Conservation (phyloP, 192 early-diverging fungal species). For the Haplosporangium gracile region DNA sequence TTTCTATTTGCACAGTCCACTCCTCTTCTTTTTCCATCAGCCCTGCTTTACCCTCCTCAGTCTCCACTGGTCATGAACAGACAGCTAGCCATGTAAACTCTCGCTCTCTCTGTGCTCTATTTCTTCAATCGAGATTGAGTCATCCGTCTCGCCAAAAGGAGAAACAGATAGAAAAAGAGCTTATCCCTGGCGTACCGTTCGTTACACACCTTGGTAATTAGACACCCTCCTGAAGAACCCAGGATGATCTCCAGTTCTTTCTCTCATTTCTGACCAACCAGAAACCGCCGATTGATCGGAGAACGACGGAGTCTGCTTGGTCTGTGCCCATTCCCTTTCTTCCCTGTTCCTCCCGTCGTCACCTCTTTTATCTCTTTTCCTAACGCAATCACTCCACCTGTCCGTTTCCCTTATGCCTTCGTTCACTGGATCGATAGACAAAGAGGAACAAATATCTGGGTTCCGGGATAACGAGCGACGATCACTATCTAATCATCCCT, state of each 20-base stretch:
- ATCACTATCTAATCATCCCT: no score
- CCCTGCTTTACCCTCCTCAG: no score
- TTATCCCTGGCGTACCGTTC: no score
- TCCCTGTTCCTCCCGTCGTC: background rate
- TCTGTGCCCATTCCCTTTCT: background rate
- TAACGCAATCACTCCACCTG: background rate
- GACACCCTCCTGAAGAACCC: background rate
- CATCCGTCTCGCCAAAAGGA: no score
- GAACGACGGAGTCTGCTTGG: background rate
- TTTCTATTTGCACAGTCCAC: background rate
- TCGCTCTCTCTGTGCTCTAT: no score
- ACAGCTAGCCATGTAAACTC: no score
- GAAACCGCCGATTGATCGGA: slow-evolving; percentile 3
- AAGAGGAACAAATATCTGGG: background rate
- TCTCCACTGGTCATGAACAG: no score
- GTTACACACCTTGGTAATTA: no score
- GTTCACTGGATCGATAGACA: background rate
- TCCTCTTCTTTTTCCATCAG: background rate
- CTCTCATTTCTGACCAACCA: background rate
- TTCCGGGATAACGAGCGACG: background rate
- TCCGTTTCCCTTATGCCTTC: background rate
- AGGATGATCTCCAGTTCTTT: background rate
- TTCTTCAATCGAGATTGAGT: no score
- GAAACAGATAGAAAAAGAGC: no score
- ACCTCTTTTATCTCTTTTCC: background rate